A percentile compares a stretch with the other conserved stretches of the same genome.
phyloP scores from a whole-genome alignment of 768 basidiomycete species.

The Phylloporus rhodoxanthus region DNA sequence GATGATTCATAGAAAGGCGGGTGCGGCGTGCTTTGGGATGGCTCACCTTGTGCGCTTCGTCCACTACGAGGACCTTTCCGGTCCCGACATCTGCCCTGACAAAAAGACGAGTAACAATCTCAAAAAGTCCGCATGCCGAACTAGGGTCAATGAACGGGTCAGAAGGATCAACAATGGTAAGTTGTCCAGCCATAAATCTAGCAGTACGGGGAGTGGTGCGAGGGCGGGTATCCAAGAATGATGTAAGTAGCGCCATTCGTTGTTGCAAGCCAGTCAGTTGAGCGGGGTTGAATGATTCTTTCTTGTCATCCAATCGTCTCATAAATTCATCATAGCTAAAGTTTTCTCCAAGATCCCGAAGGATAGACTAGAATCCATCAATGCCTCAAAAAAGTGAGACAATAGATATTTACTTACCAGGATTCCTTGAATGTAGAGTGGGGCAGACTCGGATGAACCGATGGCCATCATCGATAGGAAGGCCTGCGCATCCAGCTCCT shows the following conservation, averaged over 20 bases:
- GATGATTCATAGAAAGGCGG: not conserved
- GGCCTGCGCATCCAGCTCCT: slow-evolving; percentile 62
- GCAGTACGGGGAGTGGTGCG: slow-evolving; percentile 3
- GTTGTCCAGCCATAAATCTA: slow-evolving; percentile 50
- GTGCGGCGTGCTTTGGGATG: not conserved
- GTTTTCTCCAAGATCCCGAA: slow-evolving; percentile 57
- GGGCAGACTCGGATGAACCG: slow-evolving; percentile 53
- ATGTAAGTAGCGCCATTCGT: slow-evolving; percentile 53
- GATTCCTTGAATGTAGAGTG: slow-evolving; percentile 64
- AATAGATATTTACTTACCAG: slow-evolving; percentile 39
- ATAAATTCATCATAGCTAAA: slow-evolving; percentile 51
- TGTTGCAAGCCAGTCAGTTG: slow-evolving; percentile 57
- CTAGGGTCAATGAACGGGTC: slow-evolving; percentile 67
- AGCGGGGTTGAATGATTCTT: slow-evolving; percentile 48
- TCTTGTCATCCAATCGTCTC: slow-evolving; percentile 39
- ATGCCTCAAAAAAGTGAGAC: not conserved
- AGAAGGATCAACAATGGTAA: slow-evolving; percentile 67
- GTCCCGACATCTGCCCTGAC: slow-evolving; percentile 53
- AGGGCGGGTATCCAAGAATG: slow-evolving; percentile 42
- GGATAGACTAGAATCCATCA: slow-evolving; percentile 40
- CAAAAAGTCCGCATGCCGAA: slow-evolving; percentile 65
- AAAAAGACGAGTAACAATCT: slow-evolving; percentile 62
- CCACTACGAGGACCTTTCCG: slow-evolving; percentile 66
- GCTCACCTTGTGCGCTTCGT: slow-evolving; percentile 68
- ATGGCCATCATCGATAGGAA: slow-evolving; percentile 74